Conservation (phyloP, 176 grass and related monocot species). For the Puya raimondii region DNA sequence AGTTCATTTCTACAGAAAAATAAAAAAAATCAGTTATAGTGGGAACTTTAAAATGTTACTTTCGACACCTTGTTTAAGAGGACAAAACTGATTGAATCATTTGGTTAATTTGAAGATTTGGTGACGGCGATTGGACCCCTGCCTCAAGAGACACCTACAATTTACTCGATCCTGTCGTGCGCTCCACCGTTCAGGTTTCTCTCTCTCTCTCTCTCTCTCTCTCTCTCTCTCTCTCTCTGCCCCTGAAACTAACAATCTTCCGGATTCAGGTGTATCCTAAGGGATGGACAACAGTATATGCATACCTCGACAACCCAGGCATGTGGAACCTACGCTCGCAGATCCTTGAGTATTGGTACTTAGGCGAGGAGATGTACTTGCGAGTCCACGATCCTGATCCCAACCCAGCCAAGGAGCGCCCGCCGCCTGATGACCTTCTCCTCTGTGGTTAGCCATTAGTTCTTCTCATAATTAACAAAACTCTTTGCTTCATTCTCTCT, state of each 20-base stretch:
- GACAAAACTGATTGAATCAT: neutral
- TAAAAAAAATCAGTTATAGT: too few species aligned
- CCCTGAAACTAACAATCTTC: neutral
- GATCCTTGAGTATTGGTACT: neutral
- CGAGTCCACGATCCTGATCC: neutral
- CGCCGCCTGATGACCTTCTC: neutral
- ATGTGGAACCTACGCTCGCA: conserved; percentile 8
- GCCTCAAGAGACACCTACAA: conserved; percentile 3
- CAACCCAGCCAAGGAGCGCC: conserved; percentile 3
- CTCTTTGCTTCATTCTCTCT: neutral
- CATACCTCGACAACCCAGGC: neutral
- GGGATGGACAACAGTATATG: conserved; percentile 8
- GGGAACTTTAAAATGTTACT: neutral
- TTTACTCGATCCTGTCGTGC: neutral
- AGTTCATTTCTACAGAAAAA: too few species aligned
- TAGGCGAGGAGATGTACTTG: conserved; percentile 1
- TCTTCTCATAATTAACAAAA: too few species aligned
- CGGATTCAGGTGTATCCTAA: neutral
- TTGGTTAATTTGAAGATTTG: neutral
- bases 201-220: neutral
- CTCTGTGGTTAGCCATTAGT: neutral
- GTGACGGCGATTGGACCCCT: conserved; percentile 1
- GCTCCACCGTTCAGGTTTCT: conserved; percentile 4
- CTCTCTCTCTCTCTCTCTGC: neutral
- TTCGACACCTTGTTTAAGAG: neutral